A percentile compares a stretch with the other conserved stretches of the same genome.
Evolutionary conservation across 2,329 filamentous ascomycete species (phyloP).

Genomic region (Phoma herbarum): DNA sequence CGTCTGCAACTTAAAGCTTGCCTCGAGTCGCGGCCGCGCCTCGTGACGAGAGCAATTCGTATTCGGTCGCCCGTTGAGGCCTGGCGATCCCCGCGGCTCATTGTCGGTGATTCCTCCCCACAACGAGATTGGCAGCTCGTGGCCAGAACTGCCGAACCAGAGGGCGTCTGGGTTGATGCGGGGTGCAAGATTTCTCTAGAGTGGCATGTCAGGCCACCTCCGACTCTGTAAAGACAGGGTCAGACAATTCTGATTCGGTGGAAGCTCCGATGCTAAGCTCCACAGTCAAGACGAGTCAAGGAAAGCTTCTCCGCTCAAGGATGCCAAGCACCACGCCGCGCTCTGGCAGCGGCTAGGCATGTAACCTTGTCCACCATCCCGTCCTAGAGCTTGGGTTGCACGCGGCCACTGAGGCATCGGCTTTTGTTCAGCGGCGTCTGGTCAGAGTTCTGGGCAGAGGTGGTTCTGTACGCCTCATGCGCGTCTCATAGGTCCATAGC

Average conservation of each 20-base stretch:
- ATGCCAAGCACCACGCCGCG: conserved; percentile 18
- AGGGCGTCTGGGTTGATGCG: conserved; percentile 15
- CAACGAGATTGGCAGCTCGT: conserved; percentile 10
- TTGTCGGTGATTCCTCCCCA: conserved; percentile 13
- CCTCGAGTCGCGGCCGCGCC: conserved; percentile 9
- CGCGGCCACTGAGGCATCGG: conserved; percentile 20
- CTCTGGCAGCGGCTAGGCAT: conserved; percentile 19
- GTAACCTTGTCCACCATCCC: conserved; percentile 14
- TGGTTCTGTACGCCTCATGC: conserved; percentile 14
- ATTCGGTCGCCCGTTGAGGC: neutral
- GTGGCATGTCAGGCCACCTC: conserved; percentile 6
- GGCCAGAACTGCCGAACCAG: conserved; percentile 13
- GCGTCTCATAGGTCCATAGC: conserved; percentile 12
- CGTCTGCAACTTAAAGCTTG: neutral
- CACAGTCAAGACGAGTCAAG: conserved; percentile 17
- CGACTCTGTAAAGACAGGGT: conserved; percentile 7
- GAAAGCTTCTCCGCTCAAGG: conserved; percentile 23
- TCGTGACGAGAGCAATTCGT: conserved; percentile 14
- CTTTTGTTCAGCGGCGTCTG: conserved; percentile 21
- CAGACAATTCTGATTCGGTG: conserved; percentile 7
- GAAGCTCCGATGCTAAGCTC: conserved; percentile 20
- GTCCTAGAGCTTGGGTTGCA: conserved; percentile 5
- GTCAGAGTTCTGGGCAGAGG: conserved; percentile 9
- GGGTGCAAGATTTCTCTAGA: conserved; percentile 9
- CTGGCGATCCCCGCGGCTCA: conserved; percentile 13